phyloP scores from a whole-genome alignment of 441 rosid genomes.

The Jatropha multifida region DNA sequence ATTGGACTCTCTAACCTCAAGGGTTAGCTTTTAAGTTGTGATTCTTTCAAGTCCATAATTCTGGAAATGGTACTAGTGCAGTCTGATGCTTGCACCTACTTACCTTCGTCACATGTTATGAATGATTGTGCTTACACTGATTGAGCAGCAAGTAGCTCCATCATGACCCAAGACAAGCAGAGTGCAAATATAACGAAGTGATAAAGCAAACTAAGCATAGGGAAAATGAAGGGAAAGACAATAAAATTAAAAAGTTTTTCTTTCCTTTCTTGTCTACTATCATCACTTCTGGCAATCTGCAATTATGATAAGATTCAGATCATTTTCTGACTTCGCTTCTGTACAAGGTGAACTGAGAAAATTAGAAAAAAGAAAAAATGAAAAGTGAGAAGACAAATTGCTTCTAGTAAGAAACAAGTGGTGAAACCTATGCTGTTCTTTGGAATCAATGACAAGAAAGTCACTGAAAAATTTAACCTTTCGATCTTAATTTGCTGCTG shows the following conservation, averaged over 20 bases:
- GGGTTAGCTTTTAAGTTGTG: too few relatives aligned
- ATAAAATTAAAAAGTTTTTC: not conserved
- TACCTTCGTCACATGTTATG: not conserved
- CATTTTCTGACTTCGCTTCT: not conserved
- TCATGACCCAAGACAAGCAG: not conserved
- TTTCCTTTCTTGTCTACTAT: not conserved
- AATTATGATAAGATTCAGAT: not conserved
- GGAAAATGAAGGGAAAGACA: too few relatives aligned
- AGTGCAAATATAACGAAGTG: too few relatives aligned
- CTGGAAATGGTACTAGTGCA: too few relatives aligned
- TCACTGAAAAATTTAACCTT: slow-evolving; percentile 5
- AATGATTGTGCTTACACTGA: not conserved
- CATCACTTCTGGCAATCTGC: not conserved
- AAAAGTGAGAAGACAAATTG: not conserved
- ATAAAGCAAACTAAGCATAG: not conserved
- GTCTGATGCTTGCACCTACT: too few relatives aligned
- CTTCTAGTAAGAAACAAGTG: not conserved
- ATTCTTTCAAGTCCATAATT: too few relatives aligned
- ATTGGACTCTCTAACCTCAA: too few relatives aligned
- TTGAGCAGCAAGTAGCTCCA: not conserved
- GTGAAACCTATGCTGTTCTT: not conserved
- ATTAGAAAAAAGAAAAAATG: not conserved
- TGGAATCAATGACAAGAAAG: slow-evolving; percentile 13
- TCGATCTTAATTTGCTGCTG: slow-evolving; percentile 9
- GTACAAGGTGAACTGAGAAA: slow-evolving; percentile 1